These are phyloP conservation scores for Saxispiralis lemnorum DNA, from an alignment of 495 filamentous ascomycete species.

Conservation along the genomic window DNA sequence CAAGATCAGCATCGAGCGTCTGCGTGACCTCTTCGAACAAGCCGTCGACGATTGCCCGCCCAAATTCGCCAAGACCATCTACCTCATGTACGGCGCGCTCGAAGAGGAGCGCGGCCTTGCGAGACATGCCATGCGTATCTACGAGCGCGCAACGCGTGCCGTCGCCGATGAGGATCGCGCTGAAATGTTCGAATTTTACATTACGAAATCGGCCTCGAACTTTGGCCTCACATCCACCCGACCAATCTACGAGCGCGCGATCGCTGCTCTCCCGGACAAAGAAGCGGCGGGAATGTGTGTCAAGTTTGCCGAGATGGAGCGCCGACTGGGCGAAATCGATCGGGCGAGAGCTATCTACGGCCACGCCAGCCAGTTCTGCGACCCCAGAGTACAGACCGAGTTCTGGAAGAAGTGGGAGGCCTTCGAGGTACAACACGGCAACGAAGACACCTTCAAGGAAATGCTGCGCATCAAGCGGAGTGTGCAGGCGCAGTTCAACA, in stretches of 20 bases:
- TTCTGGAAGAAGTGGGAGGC: conserved; percentile 97
- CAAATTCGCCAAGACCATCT: conserved; percentile 88
- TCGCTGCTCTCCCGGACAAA: conserved; percentile 75
- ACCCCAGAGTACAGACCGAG: conserved; percentile 68
- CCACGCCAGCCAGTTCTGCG: conserved; percentile 92
- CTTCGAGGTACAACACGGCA: conserved; percentile 93
- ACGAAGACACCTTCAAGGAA: conserved; percentile 98
- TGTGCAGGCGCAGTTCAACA: conserved; percentile 82
- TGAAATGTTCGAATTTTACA: conserved; percentile 99
- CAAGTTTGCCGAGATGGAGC: conserved; percentile 98
- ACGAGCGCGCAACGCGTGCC: conserved; percentile 88
- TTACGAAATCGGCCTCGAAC: conserved; percentile 95
- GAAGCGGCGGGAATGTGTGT: conserved; percentile 97
- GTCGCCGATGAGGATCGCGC: conserved; percentile 88
- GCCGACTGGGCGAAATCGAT: conserved; percentile 88
- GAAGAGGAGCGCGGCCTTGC: conserved; percentile 93
- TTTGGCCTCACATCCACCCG: conserved; percentile 93
- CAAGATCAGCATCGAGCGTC: conserved; percentile 81
- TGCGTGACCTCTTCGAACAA: conserved; percentile 94
- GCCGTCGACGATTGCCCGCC: conserved; percentile 86
- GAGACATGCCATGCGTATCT: conserved; percentile 97
- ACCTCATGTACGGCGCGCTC: conserved; percentile 94
- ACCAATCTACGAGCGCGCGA: conserved; percentile 89
- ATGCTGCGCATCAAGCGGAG: conserved; percentile 96
- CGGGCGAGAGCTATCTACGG: conserved; percentile 88